Evolutionary conservation across 1,284 basidiomycete species (phyloP), one percentile per base, ranked within the genome.

Genomic region (Megacollybia platyphylla): DNA sequence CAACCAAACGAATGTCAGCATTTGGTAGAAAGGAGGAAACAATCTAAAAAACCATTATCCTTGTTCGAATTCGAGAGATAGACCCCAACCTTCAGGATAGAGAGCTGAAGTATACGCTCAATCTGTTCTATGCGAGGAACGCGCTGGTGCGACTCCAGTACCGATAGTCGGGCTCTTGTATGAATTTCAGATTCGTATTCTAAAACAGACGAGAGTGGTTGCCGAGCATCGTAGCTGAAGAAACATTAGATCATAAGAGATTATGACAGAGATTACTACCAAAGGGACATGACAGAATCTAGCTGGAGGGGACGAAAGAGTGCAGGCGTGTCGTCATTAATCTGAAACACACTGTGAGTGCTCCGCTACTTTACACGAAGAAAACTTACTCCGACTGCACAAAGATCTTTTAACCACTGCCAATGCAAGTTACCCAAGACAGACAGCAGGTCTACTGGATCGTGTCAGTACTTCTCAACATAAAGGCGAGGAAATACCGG

Each of bases 401-500:
- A 79, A 6, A 78, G 39, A 4, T 63, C 57, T 45, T 64, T 58
- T 2, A 79, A 55, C 78, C 78, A 80, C 39, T 66, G 62, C 26
- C 59, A 58, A 31, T 67, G 61, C 4, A 58, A 46, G 26, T 57
- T 55, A 15, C 58, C 54, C 13, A 64, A 41, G 4, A 64, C 46
- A 6, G 59, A 51, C 5, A 57, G 51, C 17, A 53, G 31, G 20
- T 59, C 71, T 71, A 28, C 29, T 29, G 24, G 18, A 39, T 28
- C 13, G 41, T 37, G 20, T 37, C 20, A 37, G 4, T 13, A 4
- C 5, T 24, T 43, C 7, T n/a, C 39, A 13, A n/a, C 24, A 24
- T 36, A n/a, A 43, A 38, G 20, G 32, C 38, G 3, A 24, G 9
- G 4, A 26, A n/a, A 26, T 29, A 40, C 39, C 18, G 9, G 20